These are phyloP conservation scores for Hanseniaspora mollemarum DNA, from an alignment of 805 yeast genomes.

Conservation along the genomic window DNA sequence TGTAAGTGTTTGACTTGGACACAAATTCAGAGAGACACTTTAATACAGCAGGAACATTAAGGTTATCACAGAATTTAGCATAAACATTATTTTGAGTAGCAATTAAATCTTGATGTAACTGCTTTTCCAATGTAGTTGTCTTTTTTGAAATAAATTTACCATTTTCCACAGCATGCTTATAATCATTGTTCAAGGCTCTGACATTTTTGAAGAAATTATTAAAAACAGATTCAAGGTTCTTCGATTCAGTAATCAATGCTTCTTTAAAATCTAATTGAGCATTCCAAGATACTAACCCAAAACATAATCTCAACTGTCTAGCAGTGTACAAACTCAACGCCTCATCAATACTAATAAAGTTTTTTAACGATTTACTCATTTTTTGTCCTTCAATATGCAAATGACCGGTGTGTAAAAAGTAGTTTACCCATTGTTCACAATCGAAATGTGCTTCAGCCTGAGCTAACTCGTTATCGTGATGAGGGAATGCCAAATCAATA, in stretches of 20 bases:
- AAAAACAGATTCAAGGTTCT: slow-evolving; percentile 58
- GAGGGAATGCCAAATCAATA: slow-evolving; percentile 94
- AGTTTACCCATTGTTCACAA: slow-evolving; percentile 90
- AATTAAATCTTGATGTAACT: slow-evolving; percentile 40
- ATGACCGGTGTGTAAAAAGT: slow-evolving; percentile 94
- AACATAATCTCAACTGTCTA: slow-evolving; percentile 80
- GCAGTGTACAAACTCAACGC: slow-evolving; percentile 62
- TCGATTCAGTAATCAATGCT: slow-evolving; percentile 62
- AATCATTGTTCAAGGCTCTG: slow-evolving; percentile 68
- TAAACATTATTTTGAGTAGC: slow-evolving; percentile 51
- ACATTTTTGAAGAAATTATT: slow-evolving; percentile 77
- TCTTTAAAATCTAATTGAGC: slow-evolving; percentile 86
- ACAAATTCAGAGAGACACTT: slow-evolving; percentile 57
- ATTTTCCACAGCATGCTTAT: slow-evolving; percentile 38
- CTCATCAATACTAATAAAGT: slow-evolving; percentile 87
- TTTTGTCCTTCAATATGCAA: slow-evolving; percentile 96
- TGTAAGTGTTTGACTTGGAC: slow-evolving; percentile 59
- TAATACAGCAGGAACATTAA: slow-evolving; percentile 67
- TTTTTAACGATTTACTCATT: slow-evolving; percentile 90
- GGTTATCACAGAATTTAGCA: slow-evolving; percentile 75
- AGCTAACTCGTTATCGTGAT: slow-evolving; percentile 96
- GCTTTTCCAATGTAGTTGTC: slow-evolving; percentile 43
- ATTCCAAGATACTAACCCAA: slow-evolving; percentile 88
- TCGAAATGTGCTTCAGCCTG: slow-evolving; percentile 90
- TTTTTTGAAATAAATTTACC: slow-evolving; percentile 54